Percentiles rank a stretch among this genome's conserved stretches.
These are phyloP conservation scores for Hemisphaericaspora xylanilytica DNA, from an alignment of 1,139 yeast species.

Conservation along the genomic window DNA sequence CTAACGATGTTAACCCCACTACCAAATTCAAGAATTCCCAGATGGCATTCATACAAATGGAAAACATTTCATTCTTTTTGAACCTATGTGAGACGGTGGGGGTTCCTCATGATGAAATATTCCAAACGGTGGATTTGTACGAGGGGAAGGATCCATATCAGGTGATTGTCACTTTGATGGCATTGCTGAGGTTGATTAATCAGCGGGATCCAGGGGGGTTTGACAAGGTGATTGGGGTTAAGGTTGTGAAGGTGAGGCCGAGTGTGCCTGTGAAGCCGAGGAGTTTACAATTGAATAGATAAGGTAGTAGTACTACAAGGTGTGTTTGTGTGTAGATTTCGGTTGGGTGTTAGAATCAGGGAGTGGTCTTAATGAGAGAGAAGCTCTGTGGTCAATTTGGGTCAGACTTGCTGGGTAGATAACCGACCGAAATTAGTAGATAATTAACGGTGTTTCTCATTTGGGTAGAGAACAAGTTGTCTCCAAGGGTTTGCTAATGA, in stretches of 20 bases:
- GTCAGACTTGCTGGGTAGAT: too few species aligned
- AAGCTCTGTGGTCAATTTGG: too few species aligned
- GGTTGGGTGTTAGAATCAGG: too few species aligned
- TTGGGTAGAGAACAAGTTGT: too few species aligned
- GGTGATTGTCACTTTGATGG: conserved; percentile 68
- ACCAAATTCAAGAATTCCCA: conserved; percentile 56
- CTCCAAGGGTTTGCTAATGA: too few species aligned
- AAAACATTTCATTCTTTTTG: conserved; percentile 74
- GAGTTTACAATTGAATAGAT: too few species aligned
- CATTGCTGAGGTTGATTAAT: conserved; percentile 58
- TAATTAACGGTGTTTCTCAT: too few species aligned
- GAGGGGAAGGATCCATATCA: conserved; percentile 77
- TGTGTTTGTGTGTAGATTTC: too few species aligned
- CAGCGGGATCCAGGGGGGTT: conserved; percentile 31
- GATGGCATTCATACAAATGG: conserved; percentile 89
- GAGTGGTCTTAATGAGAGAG: too few species aligned
- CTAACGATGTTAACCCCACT: conserved; percentile 38
- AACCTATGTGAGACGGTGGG: conserved; percentile 59
- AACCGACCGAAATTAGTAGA: too few species aligned
- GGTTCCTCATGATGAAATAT: conserved; percentile 79
- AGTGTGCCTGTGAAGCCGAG: conserved; percentile 39
- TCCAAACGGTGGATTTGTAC: conserved; percentile 77
- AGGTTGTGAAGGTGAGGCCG: conserved; percentile 33
- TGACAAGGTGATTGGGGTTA: conserved; percentile 35
- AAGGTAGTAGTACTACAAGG: too few species aligned